A percentile compares a stretch with the other conserved stretches of the same genome.
Evolutionary conservation across 2,329 filamentous ascomycete species (phyloP).

Genomic region (Cercospora zeae-maydis): DNA sequence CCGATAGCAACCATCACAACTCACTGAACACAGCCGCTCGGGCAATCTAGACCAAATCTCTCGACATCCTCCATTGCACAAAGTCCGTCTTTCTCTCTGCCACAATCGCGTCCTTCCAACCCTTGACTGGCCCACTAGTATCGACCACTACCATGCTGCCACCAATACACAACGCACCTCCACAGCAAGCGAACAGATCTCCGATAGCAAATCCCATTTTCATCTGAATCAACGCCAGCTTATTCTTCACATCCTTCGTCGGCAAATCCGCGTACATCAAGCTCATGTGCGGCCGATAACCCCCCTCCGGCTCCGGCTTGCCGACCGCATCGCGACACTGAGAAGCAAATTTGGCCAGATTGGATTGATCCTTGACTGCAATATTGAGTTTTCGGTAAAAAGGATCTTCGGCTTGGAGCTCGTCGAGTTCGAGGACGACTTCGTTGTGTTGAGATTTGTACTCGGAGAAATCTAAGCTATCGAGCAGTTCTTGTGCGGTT

Average conservation of each 20-base stretch:
- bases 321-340: slow-evolving; percentile 15
- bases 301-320: slow-evolving; percentile 1
- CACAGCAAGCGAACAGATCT: slow-evolving; percentile 30
- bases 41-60: slow-evolving; percentile 20
- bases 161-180: slow-evolving; percentile 27
- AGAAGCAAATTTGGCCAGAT: slow-evolving; percentile 18
- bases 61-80: slow-evolving; percentile 25
- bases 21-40: background rate
- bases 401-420: slow-evolving; percentile 24
- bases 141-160: slow-evolving; percentile 27
- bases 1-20: background rate
- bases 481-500: slow-evolving; percentile 26
- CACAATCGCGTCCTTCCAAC: slow-evolving; percentile 22
- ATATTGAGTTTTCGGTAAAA: slow-evolving; percentile 27
- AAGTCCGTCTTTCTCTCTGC: slow-evolving; percentile 25
- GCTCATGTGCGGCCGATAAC: slow-evolving; percentile 26
- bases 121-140: slow-evolving; percentile 21
- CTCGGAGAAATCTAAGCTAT: slow-evolving; percentile 14
- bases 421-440: slow-evolving; percentile 26
- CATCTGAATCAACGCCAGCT: slow-evolving; percentile 27
- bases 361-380: slow-evolving; percentile 20
- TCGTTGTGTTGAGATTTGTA: slow-evolving; percentile 23
- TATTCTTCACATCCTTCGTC: slow-evolving; percentile 23
- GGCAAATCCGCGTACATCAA: slow-evolving; percentile 25
- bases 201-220: slow-evolving; percentile 29